Conservation (phyloP, 352 stramenopile genomes). For the Pythium grandisporangium region DNA sequence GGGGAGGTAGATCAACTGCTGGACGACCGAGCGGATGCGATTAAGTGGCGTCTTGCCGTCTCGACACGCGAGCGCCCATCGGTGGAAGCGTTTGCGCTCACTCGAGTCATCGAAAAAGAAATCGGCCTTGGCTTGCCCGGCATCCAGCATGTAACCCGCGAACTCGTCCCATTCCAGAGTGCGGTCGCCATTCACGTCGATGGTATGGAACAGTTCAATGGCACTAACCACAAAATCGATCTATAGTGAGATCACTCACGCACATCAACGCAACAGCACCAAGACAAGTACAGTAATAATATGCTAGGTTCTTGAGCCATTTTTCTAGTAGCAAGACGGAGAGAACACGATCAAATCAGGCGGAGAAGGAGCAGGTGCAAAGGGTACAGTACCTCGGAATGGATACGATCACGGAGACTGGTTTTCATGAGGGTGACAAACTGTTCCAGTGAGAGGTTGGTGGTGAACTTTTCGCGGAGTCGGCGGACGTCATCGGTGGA, state of each 20-base stretch:
- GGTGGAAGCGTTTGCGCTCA: slow-evolving; percentile 22
- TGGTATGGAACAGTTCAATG: slow-evolving; percentile 85
- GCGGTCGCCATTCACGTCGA: slow-evolving; percentile 86
- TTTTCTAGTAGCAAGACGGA: no score
- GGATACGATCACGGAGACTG: slow-evolving; percentile 54
- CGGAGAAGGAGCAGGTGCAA: no score
- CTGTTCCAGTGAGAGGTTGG: slow-evolving; percentile 38
- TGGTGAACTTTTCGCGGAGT: slow-evolving; percentile 41
- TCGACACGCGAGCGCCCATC: slow-evolving; percentile 19
- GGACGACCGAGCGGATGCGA: slow-evolving; percentile 30
- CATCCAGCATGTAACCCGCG: slow-evolving; percentile 78
- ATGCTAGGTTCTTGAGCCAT: no score
- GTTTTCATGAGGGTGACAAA: slow-evolving; percentile 70
- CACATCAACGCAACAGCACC: no score
- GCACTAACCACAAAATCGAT: slow-evolving; percentile 78
- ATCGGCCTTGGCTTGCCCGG: slow-evolving; percentile 43
- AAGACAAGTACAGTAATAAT: no score
- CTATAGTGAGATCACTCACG: no score
- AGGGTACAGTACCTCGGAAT: slow-evolving; percentile 19
- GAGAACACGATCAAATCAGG: no score
- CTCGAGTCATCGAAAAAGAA: slow-evolving; percentile 8
- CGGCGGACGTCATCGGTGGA: slow-evolving; percentile 63
- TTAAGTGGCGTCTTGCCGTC: slow-evolving; percentile 42
- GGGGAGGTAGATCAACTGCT: slow-evolving; percentile 33
- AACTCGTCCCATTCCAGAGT: slow-evolving; percentile 89